phyloP scores from a whole-genome alignment of 768 basidiomycete species.

The Crepidotus variabilis region DNA sequence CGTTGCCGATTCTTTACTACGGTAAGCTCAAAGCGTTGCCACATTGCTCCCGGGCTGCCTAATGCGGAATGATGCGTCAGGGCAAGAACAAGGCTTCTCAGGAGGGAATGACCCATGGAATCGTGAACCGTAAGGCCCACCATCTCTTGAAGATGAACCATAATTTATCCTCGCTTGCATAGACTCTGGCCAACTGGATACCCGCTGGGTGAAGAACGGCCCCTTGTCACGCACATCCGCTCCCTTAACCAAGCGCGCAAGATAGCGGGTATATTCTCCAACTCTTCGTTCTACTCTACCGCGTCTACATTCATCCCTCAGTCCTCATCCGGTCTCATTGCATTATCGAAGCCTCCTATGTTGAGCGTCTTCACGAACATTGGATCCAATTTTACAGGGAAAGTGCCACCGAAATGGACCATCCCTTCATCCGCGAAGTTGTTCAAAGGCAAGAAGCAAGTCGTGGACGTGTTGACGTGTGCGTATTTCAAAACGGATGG shows the following conservation, averaged over 20 bases:
- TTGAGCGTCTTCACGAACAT: constrained; percentile 54
- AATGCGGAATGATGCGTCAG: constrained; percentile 4
- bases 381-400: constrained; percentile 29
- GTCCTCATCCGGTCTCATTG: constrained; percentile 35
- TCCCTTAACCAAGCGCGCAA: constrained; percentile 52
- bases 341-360: constrained; percentile 52
- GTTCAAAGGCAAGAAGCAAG: constrained; percentile 34
- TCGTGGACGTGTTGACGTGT: constrained; percentile 57
- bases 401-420: constrained; percentile 29
- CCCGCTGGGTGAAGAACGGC: constrained; percentile 27
- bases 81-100: constrained; percentile 61
- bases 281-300: constrained; percentile 42
- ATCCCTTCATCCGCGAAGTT: constrained; percentile 30
- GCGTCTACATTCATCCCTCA: constrained; percentile 44
- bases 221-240: constrained; percentile 42
- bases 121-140: constrained; percentile 45
- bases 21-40: neutral
- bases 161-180: neutral
- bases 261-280: constrained; percentile 35
- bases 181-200: constrained; percentile 64
- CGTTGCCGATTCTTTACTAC: constrained; percentile 62
- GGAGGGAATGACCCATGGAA: constrained; percentile 59
- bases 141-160: neutral
- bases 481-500: constrained; percentile 28
- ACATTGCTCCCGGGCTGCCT: neutral